These are phyloP conservation scores for Toxoplasma gondii DNA, from an alignment of 169 alveolate species.

Conservation along the genomic window DNA sequence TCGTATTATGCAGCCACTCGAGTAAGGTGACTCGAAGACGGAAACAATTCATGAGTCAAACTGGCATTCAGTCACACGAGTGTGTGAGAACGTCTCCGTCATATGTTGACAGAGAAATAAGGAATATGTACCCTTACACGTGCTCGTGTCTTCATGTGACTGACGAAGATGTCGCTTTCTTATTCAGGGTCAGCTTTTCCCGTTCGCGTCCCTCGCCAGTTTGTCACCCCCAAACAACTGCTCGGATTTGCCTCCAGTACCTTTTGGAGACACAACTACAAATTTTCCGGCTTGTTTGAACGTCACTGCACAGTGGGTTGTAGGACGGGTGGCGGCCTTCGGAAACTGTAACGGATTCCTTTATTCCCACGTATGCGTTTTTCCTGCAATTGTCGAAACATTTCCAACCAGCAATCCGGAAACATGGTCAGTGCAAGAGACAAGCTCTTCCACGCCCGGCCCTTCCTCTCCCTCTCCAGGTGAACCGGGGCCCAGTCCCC, in stretches of 20 bases:
- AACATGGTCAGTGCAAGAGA: neutral
- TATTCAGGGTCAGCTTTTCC: slow-evolving; percentile 52
- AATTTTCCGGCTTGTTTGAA: slow-evolving; percentile 51
- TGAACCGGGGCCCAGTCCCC: slow-evolving; percentile 29
- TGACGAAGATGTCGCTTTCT: neutral
- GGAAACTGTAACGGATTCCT: slow-evolving; percentile 52
- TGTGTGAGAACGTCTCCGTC: too few relatives aligned
- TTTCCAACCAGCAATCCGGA: slow-evolving; percentile 43
- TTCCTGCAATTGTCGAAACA: slow-evolving; percentile 25
- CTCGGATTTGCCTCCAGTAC: slow-evolving; percentile 45
- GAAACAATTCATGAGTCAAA: neutral
- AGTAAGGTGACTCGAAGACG: neutral
- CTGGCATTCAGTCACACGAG: too few relatives aligned
- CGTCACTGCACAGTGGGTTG: slow-evolving; percentile 36
- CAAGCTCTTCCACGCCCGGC: neutral
- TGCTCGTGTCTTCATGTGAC: neutral
- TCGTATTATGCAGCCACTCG: slow-evolving; percentile 10
- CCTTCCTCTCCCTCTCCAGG: neutral
- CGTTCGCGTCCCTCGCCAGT: slow-evolving; percentile 50
- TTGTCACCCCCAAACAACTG: slow-evolving; percentile 52
- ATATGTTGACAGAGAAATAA: too few relatives aligned
- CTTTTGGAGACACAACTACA: slow-evolving; percentile 38
- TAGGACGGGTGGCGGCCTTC: slow-evolving; percentile 39
- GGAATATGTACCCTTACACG: neutral
- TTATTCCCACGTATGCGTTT: slow-evolving; percentile 47